phyloP scores from a whole-genome alignment of 1,284 basidiomycete genomes.

The Sporisorium scitamineum region DNA sequence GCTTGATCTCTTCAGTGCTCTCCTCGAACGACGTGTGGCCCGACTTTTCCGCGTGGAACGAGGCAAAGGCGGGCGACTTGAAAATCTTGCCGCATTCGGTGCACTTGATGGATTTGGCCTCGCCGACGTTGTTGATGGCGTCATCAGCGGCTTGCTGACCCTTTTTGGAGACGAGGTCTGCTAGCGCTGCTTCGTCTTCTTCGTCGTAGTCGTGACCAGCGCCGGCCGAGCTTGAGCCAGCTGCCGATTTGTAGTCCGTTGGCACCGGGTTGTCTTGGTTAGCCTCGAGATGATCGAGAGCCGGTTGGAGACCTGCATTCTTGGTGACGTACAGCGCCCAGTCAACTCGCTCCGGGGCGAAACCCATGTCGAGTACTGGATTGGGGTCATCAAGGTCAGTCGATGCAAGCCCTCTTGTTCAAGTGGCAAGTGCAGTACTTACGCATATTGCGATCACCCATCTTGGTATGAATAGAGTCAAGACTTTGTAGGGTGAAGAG shows the following conservation, averaged over 20 bases:
- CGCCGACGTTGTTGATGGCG: slow-evolving; percentile 44
- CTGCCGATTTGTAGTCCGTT: slow-evolving; percentile 42
- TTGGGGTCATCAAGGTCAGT: not conserved
- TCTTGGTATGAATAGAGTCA: slow-evolving; percentile 10
- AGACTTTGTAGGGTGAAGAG: not conserved
- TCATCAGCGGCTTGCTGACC: slow-evolving; percentile 57
- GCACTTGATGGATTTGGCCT: slow-evolving; percentile 66
- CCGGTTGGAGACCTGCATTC: slow-evolving; percentile 58
- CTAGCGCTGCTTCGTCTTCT: slow-evolving; percentile 59
- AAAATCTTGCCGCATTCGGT: slow-evolving; percentile 64
- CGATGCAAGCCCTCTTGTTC: not conserved
- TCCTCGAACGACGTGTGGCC: slow-evolving; percentile 90
- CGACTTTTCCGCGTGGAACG: slow-evolving; percentile 93
- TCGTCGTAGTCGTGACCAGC: slow-evolving; percentile 55
- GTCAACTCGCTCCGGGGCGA: slow-evolving; percentile 62
- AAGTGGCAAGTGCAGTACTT: slow-evolving; percentile 7
- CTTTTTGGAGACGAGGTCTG: slow-evolving; percentile 52
- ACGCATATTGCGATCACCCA: slow-evolving; percentile 47
- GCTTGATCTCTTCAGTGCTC: slow-evolving; percentile 93
- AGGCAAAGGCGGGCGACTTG: slow-evolving; percentile 86
- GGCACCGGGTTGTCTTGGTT: slow-evolving; percentile 63
- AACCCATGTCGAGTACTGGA: slow-evolving; percentile 67
- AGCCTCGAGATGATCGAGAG: slow-evolving; percentile 67
- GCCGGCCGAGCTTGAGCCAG: slow-evolving; percentile 16
- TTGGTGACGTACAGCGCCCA: slow-evolving; percentile 65